Evolutionary conservation across 768 basidiomycete species (phyloP).

Genomic region (Pleurotus tuoliensis): DNA sequence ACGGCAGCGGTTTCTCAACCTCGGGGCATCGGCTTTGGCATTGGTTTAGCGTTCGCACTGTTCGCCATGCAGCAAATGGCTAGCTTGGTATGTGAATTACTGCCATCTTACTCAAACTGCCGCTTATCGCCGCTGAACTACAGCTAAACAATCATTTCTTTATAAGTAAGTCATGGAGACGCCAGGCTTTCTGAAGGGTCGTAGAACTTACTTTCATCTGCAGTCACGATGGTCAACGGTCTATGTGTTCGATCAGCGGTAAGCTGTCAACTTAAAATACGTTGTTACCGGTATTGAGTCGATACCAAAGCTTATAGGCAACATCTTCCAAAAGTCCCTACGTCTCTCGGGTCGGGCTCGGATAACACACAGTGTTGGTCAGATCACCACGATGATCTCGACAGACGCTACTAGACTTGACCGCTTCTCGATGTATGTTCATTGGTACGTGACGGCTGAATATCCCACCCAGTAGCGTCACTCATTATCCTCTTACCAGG

Average conservation of each 20-base stretch:
- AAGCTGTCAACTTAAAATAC: slow-evolving; percentile 2
- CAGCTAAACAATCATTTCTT: slow-evolving; percentile 29
- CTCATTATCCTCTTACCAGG: neutral
- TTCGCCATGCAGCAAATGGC: slow-evolving; percentile 47
- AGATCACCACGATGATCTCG: slow-evolving; percentile 50
- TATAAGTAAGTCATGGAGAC: slow-evolving; percentile 16
- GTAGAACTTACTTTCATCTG: neutral
- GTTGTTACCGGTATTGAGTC: neutral
- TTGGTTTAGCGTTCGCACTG: slow-evolving; percentile 46
- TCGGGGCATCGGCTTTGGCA: slow-evolving; percentile 45
- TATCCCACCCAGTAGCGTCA: slow-evolving; percentile 4
- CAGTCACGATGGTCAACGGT: slow-evolving; percentile 33
- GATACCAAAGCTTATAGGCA: slow-evolving; percentile 17
- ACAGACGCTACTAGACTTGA: slow-evolving; percentile 44
- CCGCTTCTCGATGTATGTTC: slow-evolving; percentile 23
- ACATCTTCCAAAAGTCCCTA: slow-evolving; percentile 48
- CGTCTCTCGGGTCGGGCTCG: slow-evolving; percentile 46
- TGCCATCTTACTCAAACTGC: too few relatives aligned
- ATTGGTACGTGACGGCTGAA: slow-evolving; percentile 20
- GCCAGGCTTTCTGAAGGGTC: neutral
- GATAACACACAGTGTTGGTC: slow-evolving; percentile 41
- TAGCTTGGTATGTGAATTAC: slow-evolving; percentile 22
- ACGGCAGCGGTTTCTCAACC: slow-evolving; percentile 27
- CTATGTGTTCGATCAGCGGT: slow-evolving; percentile 33
- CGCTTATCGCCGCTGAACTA: too few relatives aligned